A percentile compares a stretch with the other conserved stretches of the same genome.
Conservation (phyloP, 768 basidiomycete species). For the Plicaturopsis crispa region DNA sequence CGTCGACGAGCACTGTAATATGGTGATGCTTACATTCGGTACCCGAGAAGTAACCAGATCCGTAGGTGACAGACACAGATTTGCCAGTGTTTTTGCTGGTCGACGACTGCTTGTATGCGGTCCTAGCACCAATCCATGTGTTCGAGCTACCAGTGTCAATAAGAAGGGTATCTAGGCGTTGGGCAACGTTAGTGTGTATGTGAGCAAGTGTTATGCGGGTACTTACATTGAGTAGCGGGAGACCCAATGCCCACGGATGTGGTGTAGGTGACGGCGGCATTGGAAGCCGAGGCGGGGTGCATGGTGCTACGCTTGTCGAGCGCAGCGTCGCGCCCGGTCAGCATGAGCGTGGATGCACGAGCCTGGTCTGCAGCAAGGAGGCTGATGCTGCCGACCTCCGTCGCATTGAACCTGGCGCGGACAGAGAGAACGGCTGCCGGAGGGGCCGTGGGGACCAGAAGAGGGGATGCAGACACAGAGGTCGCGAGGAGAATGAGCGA, state of each 20-base stretch:
- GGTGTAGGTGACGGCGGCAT: slow-evolving; percentile 16
- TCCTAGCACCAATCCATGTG: slow-evolving; percentile 22
- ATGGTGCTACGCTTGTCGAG: slow-evolving; percentile 7
- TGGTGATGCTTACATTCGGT: slow-evolving; percentile 11
- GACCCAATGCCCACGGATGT: slow-evolving; percentile 19
- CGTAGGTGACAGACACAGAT: slow-evolving; percentile 39
- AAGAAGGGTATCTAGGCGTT: slow-evolving; percentile 15
- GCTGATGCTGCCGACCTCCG: no score
- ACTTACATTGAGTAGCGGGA: slow-evolving; percentile 20
- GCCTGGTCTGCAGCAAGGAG: slow-evolving; percentile 28
- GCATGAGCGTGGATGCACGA: slow-evolving; percentile 20
- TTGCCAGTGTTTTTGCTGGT: slow-evolving; percentile 14
- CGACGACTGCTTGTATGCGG: slow-evolving; percentile 11
- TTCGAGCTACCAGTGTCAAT: slow-evolving; percentile 25
- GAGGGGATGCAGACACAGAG: no score
- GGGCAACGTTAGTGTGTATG: not conserved
- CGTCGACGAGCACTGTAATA: slow-evolving; percentile 2
- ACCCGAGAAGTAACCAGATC: slow-evolving; percentile 58
- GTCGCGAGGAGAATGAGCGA: no score
- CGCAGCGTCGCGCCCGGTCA: slow-evolving; percentile 13
- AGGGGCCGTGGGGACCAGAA: no score
- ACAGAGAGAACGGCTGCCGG: no score
- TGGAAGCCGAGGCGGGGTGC: slow-evolving; percentile 8
- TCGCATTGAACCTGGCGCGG: no score
- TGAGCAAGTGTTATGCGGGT: not conserved